Conservation (phyloP, 1,139 yeast genomes). For the Diutina ranongensis region DNA sequence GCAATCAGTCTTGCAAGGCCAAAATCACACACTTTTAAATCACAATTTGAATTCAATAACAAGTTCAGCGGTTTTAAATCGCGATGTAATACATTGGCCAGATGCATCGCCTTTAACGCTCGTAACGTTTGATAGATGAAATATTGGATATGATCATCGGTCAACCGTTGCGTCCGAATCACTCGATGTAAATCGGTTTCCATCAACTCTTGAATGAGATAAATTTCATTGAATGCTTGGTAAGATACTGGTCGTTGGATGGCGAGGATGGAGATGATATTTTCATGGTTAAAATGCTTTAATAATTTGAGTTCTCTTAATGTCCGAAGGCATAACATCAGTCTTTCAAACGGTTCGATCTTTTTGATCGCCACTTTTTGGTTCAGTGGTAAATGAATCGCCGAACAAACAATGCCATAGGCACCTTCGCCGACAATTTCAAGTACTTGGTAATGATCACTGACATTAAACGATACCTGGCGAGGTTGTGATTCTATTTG, state of each 20-base stretch:
- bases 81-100: slow-evolving; percentile 84
- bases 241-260: slow-evolving; percentile 76
- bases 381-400: slow-evolving; percentile 76
- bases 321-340: slow-evolving; percentile 86
- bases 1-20: slow-evolving; percentile 66
- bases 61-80: slow-evolving; percentile 89
- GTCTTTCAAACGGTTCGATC: slow-evolving; percentile 85
- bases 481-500: neutral
- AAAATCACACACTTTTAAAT: slow-evolving; percentile 87
- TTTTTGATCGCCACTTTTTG: slow-evolving; percentile 92
- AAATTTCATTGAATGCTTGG: slow-evolving; percentile 75
- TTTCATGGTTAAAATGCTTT: slow-evolving; percentile 84
- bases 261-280: slow-evolving; percentile 81
- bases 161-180: slow-evolving; percentile 70
- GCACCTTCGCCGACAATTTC: slow-evolving; percentile 96
- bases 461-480: slow-evolving; percentile 49
- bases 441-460: slow-evolving; percentile 73
- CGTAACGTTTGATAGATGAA: slow-evolving; percentile 84
- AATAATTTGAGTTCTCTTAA: slow-evolving; percentile 79
- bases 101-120: slow-evolving; percentile 83
- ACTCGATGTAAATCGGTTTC: slow-evolving; percentile 91
- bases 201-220: slow-evolving; percentile 90
- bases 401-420: slow-evolving; percentile 91
- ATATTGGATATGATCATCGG: slow-evolving; percentile 91
- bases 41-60: slow-evolving; percentile 83